Conservation (phyloP, 768 basidiomycete genomes). For the Lactarius akahatsu region DNA sequence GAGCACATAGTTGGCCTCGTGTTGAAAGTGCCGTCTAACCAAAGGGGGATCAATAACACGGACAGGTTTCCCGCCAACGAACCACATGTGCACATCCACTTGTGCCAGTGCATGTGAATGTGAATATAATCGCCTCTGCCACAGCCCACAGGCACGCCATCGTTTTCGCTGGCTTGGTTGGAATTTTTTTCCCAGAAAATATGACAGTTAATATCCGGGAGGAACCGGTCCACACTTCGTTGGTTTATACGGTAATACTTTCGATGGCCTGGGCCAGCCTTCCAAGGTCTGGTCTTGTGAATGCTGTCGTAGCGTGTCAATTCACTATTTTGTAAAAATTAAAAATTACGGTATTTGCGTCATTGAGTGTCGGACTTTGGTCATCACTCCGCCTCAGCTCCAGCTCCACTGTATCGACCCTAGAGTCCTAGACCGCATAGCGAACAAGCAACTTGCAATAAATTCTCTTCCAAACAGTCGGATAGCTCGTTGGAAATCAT, state of each 20-base stretch:
- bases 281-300: no score
- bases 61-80: not conserved
- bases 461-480: not conserved
- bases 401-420: not conserved
- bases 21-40: not conserved
- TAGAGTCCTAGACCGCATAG: not conserved
- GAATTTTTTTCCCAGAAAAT: no score
- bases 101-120: not conserved
- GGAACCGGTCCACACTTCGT: not conserved
- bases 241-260: not conserved
- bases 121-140: not conserved
- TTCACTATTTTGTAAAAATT: not conserved
- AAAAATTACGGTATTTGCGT: not conserved
- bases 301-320: not conserved
- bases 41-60: not conserved
- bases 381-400: not conserved
- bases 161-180: not conserved
- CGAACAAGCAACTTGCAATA: slow-evolving; percentile 1
- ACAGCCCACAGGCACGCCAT: not conserved
- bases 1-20: not conserved
- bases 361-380: not conserved
- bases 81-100: not conserved
- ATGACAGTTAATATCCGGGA: not conserved
- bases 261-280: not conserved
- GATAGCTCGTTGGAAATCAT: not conserved